A percentile compares a stretch with the other conserved stretches of the same genome.
Evolutionary conservation across 2,329 filamentous ascomycete species (phyloP).

Genomic region (Cladophialophora immunda): DNA sequence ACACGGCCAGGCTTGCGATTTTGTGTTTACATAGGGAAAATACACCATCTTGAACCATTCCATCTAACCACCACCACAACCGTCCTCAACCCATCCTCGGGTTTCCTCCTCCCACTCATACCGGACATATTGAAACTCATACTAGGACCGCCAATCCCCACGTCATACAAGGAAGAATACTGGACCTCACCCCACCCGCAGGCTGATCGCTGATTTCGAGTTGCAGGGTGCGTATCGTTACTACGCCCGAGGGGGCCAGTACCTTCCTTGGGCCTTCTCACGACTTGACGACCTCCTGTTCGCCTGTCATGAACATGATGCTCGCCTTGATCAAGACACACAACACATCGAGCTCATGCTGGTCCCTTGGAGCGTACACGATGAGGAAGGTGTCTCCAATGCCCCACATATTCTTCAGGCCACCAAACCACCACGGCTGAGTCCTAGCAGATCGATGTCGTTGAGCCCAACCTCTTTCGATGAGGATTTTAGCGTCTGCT

Average conservation of each 20-base stretch:
- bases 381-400: slow-evolving; percentile 59
- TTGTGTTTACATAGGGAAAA: neutral
- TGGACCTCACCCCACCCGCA: neutral
- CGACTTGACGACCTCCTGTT: slow-evolving; percentile 26
- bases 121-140: neutral
- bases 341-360: slow-evolving; percentile 72
- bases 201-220: neutral
- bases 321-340: slow-evolving; percentile 32
- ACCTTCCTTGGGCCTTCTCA: slow-evolving; percentile 4
- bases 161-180: neutral
- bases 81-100: neutral
- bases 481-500: slow-evolving; percentile 74
- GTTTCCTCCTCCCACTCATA: neutral
- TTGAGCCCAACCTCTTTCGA: slow-evolving; percentile 83
- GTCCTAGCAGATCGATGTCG: slow-evolving; percentile 64
- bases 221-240: neutral
- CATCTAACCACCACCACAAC: neutral
- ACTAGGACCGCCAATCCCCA: neutral
- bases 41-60: neutral
- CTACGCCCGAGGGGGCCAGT: neutral
- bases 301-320: slow-evolving; percentile 34
- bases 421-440: slow-evolving; percentile 70
- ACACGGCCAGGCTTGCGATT: neutral
- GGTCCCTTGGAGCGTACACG: slow-evolving; percentile 79
- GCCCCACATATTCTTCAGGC: slow-evolving; percentile 33